A percentile compares a stretch with the other conserved stretches of the same genome.
Evolutionary conservation across 1,139 yeast genomes (phyloP).

Genomic region (Geotrichum bryndzae): DNA sequence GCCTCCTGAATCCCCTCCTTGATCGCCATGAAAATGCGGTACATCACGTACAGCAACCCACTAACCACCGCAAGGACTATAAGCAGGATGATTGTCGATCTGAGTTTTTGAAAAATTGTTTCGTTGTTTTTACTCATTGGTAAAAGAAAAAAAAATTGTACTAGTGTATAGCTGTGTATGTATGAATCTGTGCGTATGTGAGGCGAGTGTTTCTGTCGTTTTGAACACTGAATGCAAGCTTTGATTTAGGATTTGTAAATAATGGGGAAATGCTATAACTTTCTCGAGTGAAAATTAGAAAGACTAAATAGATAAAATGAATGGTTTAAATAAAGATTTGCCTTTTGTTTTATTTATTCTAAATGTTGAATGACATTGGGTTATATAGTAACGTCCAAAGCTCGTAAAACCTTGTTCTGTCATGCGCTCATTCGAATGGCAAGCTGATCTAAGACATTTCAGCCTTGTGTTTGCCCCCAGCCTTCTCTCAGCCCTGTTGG

Average conservation of each 20-base stretch:
- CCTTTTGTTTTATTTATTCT: not conserved
- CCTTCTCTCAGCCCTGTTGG: not conserved
- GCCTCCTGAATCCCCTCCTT: constrained; percentile 4
- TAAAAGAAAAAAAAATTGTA: no score
- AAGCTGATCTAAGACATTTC: not conserved
- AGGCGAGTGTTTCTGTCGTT: not conserved
- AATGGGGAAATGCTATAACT: not conserved
- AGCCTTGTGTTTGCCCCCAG: not conserved
- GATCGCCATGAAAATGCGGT: constrained; percentile 13
- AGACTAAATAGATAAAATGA: not conserved
- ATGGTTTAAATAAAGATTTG: not conserved
- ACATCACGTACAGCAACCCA: constrained; percentile 15
- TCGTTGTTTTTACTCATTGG: not conserved
- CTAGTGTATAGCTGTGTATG: not conserved
- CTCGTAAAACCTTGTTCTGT: no score
- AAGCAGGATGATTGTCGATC: constrained; percentile 18
- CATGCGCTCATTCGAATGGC: not conserved
- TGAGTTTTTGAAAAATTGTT: constrained; percentile 3
- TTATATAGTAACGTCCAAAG: no score
- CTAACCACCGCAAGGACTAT: constrained; percentile 16
- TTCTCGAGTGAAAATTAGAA: not conserved
- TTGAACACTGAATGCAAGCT: not conserved
- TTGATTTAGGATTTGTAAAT: not conserved
- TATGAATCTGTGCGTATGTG: not conserved
- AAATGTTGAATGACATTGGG: not conserved